These are phyloP conservation scores for Ophiostoma ulmi DNA, from an alignment of 2,329 filamentous ascomycete genomes.

Conservation along the genomic window DNA sequence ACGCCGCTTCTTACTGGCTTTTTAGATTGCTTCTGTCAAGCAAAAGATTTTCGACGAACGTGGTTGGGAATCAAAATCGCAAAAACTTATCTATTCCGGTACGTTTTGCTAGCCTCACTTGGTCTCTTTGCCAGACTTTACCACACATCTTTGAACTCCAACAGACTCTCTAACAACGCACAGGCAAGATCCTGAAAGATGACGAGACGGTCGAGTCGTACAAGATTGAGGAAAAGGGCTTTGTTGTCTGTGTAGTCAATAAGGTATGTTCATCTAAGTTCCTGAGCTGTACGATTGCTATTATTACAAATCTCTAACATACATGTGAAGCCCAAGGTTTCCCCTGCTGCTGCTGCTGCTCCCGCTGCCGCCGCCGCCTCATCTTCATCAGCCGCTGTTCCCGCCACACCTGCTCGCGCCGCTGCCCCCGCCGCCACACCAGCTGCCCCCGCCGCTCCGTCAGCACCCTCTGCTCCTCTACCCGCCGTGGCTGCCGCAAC, in stretches of 20 bases:
- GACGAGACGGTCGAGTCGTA: constrained; percentile 94
- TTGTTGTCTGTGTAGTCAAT: constrained; percentile 96
- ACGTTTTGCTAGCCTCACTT: constrained; percentile 33
- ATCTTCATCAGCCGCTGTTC: constrained; percentile 42
- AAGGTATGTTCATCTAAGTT: constrained; percentile 57
- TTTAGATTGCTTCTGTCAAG: constrained; percentile 82
- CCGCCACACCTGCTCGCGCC: constrained; percentile 52
- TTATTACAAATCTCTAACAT: neutral
- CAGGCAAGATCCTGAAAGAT: constrained; percentile 98
- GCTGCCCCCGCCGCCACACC: constrained; percentile 48
- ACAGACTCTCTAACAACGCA: neutral
- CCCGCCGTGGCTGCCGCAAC: constrained; percentile 33
- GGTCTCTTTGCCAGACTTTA: neutral
- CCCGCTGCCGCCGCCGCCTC: constrained; percentile 49
- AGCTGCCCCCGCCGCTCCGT: constrained; percentile 46
- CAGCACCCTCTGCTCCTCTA: constrained; percentile 43
- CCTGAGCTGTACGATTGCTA: neutral
- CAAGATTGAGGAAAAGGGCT: constrained; percentile 99
- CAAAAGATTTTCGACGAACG: constrained; percentile 87
- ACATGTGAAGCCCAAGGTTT: constrained; percentile 61
- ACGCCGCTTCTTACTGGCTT: constrained; percentile 28
- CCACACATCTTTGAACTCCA: neutral
- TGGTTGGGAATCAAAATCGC: constrained; percentile 82
- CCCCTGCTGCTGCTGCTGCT: constrained; percentile 44
- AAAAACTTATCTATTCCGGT: constrained; percentile 99